A percentile compares a stretch with the other conserved stretches of the same genome.
Evolutionary conservation across 305 asterid species (phyloP).

Genomic region (Rubia peregrina): DNA sequence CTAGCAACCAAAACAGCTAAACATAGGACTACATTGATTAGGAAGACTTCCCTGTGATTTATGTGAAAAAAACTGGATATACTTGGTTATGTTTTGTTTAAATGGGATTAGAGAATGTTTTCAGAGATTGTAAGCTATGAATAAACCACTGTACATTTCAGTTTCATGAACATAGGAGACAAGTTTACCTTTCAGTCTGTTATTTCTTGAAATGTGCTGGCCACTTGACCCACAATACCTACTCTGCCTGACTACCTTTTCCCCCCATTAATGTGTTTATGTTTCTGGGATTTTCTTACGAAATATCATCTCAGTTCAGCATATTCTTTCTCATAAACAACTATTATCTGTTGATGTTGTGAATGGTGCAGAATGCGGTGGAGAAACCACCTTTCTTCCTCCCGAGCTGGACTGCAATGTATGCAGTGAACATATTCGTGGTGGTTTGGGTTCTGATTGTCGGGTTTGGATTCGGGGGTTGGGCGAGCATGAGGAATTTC

Average conservation of each 20-base stretch:
- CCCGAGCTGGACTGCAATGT: constrained; percentile 47
- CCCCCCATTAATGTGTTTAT: background rate
- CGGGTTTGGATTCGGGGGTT: constrained; percentile 51
- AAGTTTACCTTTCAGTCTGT: constrained; percentile 11
- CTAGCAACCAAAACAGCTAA: background rate
- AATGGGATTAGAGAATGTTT: background rate
- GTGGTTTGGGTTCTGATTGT: constrained; percentile 40
- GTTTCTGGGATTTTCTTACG: background rate
- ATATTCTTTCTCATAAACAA: too few species aligned
- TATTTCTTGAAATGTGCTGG: constrained; percentile 12
- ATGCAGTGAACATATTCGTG: constrained; percentile 25
- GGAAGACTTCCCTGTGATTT: constrained; percentile 3
- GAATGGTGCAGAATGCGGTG: constrained; percentile 41
- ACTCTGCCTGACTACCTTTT: background rate
- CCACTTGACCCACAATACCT: constrained; percentile 15
- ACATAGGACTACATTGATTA: background rate
- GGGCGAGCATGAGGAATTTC: constrained; percentile 44
- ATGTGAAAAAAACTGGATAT: background rate
- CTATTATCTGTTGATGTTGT: too few species aligned
- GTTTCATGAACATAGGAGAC: background rate
- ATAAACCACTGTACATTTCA: background rate
- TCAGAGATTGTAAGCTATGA: background rate
- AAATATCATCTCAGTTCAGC: too few species aligned
- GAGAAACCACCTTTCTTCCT: constrained; percentile 49
- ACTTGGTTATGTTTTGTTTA: background rate